Conservation (phyloP, 2,329 filamentous ascomycete species). For the Colletotrichum sp. region DNA sequence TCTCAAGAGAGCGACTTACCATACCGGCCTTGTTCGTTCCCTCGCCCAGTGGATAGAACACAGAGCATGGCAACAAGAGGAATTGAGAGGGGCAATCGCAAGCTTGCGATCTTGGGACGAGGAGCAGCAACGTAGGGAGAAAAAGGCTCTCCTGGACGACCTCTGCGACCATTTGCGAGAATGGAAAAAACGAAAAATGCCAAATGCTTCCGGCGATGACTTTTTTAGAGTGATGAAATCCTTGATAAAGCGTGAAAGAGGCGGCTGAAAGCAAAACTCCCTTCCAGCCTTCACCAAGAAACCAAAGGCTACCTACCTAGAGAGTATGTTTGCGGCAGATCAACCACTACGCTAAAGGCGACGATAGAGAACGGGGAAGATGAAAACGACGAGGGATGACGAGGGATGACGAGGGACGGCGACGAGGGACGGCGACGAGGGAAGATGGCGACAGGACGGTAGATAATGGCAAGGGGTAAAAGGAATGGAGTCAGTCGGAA, state of each 20-base stretch:
- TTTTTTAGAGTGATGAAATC: fast-evolving
- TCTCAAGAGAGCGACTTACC: neutral
- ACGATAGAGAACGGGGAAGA: too few species aligned
- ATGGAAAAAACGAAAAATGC: neutral
- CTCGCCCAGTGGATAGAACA: neutral
- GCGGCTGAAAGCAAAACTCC: neutral
- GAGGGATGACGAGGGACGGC: too few species aligned
- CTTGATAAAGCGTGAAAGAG: neutral
- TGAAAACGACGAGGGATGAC: too few species aligned
- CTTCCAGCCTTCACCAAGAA: too few species aligned
- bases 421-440: too few species aligned
- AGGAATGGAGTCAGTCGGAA: too few species aligned
- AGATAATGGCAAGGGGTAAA: too few species aligned
- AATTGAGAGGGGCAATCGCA: neutral
- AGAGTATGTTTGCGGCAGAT: too few species aligned
- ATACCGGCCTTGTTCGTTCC: neutral
- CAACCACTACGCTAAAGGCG: too few species aligned
- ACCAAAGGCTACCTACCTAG: neutral
- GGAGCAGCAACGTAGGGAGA: fast-evolving
- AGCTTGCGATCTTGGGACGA: neutral
- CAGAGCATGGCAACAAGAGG: neutral
- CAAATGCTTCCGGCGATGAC: neutral
- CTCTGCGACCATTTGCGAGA: neutral
- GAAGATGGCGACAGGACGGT: too few species aligned
- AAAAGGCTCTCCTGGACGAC: neutral